These are phyloP conservation scores for Geotrichum carabidarum DNA, from an alignment of 1,139 yeast genomes.

Conservation along the genomic window DNA sequence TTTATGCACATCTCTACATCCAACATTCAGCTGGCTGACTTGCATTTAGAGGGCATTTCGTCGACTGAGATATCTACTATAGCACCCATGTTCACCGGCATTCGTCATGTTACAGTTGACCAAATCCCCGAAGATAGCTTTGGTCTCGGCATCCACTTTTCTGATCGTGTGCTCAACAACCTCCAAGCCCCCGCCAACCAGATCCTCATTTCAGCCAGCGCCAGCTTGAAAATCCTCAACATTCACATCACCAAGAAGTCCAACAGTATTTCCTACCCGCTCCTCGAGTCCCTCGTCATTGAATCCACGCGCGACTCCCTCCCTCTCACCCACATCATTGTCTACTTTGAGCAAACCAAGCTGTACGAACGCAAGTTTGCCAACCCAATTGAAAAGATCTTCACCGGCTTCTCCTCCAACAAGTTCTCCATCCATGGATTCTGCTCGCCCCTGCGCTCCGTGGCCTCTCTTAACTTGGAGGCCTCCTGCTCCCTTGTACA, in stretches of 20 bases:
- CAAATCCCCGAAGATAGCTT: conserved; percentile 15
- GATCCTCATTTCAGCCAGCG: conserved; percentile 5
- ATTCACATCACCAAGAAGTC: conserved; percentile 10
- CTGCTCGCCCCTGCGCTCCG: conserved; percentile 8
- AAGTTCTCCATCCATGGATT: conserved; percentile 10
- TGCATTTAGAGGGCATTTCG: conserved; percentile 8
- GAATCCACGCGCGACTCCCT: neutral
- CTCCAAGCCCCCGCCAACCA: conserved; percentile 9
- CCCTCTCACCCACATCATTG: conserved; percentile 10
- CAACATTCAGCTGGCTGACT: neutral
- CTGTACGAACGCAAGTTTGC: conserved; percentile 10
- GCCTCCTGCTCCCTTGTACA: neutral
- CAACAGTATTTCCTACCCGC: conserved; percentile 8
- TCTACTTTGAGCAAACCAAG: conserved; percentile 9
- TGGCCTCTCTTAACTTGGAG: conserved; percentile 6
- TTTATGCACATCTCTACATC: neutral
- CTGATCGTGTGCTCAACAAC: neutral
- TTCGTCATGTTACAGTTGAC: neutral
- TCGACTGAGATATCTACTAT: conserved; percentile 8
- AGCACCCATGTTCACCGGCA: conserved; percentile 1
- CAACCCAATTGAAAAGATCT: conserved; percentile 11
- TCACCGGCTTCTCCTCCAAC: conserved; percentile 10
- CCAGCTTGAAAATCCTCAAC: conserved; percentile 1
- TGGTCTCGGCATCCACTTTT: neutral
- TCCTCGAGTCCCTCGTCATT: conserved; percentile 9